phyloP scores from a whole-genome alignment of 495 filamentous ascomycete species.

The Aspergillus asperescens region DNA sequence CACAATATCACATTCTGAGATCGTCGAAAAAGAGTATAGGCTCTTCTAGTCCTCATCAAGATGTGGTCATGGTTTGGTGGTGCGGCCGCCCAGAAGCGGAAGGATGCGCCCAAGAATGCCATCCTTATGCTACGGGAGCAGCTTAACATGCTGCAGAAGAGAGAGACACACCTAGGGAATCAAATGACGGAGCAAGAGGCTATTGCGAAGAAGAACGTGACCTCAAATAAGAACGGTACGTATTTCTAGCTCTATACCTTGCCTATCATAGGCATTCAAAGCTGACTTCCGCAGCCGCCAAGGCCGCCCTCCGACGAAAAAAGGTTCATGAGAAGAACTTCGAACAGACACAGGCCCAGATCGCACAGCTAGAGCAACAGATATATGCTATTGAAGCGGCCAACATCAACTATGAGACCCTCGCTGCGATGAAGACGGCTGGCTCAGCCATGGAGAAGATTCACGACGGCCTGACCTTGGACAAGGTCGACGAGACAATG shows the following conservation, averaged over 20 bases:
- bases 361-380: conserved; percentile 87
- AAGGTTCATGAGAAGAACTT: conserved; percentile 87
- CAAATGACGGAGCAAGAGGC: conserved; percentile 93
- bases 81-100: conserved; percentile 71
- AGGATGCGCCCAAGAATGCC: conserved; percentile 94
- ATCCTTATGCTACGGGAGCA: conserved; percentile 84
- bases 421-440: conserved; percentile 89
- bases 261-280: background rate
- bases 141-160: conserved; percentile 96
- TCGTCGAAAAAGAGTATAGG: background rate
- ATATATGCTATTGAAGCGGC: conserved; percentile 96
- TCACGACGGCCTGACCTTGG: conserved; percentile 81
- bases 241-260: background rate
- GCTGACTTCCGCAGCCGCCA: conserved; percentile 57
- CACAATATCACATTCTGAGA: background rate
- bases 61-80: conserved; percentile 89
- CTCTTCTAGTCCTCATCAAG: conserved; percentile 16
- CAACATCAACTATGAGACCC: conserved; percentile 96
- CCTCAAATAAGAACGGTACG: conserved; percentile 78
- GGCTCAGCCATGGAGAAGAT: conserved; percentile 85
- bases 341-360: conserved; percentile 82
- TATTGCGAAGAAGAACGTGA: conserved; percentile 84
- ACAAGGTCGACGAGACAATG: conserved; percentile 94
- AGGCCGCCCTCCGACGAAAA: conserved; percentile 89
- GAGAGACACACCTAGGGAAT: conserved; percentile 81